Base-by-base conservation (phyloP, 208 protist species). In the Trichomonas tenax region DNA sequence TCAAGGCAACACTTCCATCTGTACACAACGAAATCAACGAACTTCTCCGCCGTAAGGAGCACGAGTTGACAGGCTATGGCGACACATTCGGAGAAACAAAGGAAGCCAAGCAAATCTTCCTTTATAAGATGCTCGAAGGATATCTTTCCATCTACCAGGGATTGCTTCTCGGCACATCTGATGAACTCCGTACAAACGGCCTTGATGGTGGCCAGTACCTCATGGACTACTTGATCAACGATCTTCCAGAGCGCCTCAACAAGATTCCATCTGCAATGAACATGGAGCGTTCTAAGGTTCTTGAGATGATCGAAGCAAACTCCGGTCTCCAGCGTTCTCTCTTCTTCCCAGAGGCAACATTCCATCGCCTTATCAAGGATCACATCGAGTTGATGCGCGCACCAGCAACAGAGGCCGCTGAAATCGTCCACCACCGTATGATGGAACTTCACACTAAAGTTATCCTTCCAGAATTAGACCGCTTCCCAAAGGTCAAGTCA, bases 1-100 rank as follows among this genome's bases (percentile, higher is more conserved):
- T 99, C 96, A 98, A 98, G 90, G 88, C 97, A 11, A 98, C 97
- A 34, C 98, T 99, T 84, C 99, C 99, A 38, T 98, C 98, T 8
- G 97, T 99, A 36, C 98, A 96, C 11, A 96, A 82, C 46, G 96
- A 97, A 49, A 84, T 97, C 17, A 72, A 96, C 38, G 95, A 63
- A 40, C 63, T 90, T 26, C 97, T 97, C 4, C 9, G 86, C 3
- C 34, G 96, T 40, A 82, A 82, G 82, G 95, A 82, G 34, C 34
- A 36, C n/a, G 96, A 97, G 81, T 88, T 97, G 63, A 26, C 6
- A 36, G 93, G 51, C 17, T 96, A 84, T 31, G 93, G 93, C 36
- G 93, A 93, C n/a, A 17, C 26, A 38, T 93, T 93, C 44, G 86
- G 86, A 17, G 26, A 93, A 14, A 51, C 40, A 11, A 48, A 48